Base-by-base conservation (phyloP, 441 rosid species). In the Viola pubescens region DNA sequence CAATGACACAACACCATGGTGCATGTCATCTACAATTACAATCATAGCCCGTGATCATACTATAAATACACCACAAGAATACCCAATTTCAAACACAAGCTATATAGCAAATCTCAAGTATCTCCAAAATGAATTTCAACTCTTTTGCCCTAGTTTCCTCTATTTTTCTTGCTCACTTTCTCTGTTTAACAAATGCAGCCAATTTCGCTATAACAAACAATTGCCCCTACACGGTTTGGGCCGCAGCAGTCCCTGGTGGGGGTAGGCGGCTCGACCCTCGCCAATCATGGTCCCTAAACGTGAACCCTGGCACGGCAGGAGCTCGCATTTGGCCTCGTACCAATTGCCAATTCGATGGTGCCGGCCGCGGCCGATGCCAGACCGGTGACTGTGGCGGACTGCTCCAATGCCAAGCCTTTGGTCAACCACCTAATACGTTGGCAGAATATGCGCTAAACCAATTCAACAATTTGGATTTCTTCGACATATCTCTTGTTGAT, bases 301-400 rank as follows among this genome's bases (percentile, higher is more conserved):
- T 43, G 8, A 60, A 56, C 4, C 59, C 70, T 0, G 91, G 76
- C 13, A 74, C 74, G 0, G 5, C 0, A 4, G 26, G 4, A n/a
- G 86, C 77, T 2, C 71, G 81, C 16, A 71, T 82, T 6, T 85
- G 86, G 88, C 88, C 73, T 12, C 67, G 83, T 0, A 79, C 83
- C 52, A 67, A 71, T 2, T 85, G 88, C 65, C 48, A 61, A 1
- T 85, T 85, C 0, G 79, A 82, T 38, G 64, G 40, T 3, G 14
- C 66, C 0, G 91, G 88, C 1, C 41, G 43, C 6, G 88, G 82
- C 37, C 11, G 58, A 0, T 85, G 86, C 50, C 42, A 72, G 46
- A 79, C 82, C 0, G 84, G 84, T 0, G 78, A 85, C 34, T 85
- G 82, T 7, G 45, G 45, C 4, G 77, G 83, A 16, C 60, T 62